These are phyloP conservation scores for Paramyrothecium sp. DNA, from an alignment of 2,329 filamentous ascomycete species.

Conservation along the genomic window DNA sequence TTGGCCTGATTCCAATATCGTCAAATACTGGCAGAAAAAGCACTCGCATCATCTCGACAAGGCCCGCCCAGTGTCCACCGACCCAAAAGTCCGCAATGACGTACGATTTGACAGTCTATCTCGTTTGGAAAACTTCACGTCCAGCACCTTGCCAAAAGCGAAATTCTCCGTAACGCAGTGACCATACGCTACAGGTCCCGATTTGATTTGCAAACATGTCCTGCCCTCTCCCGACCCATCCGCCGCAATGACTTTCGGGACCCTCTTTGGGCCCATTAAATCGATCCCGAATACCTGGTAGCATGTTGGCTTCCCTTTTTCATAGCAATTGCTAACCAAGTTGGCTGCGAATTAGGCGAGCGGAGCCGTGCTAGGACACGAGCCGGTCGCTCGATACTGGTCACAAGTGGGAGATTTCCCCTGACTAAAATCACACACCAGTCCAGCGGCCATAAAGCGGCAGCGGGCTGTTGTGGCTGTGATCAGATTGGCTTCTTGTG, in stretches of 20 bases:
- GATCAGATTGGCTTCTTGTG: background rate
- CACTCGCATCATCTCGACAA: no score
- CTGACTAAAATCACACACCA: background rate
- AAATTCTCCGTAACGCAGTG: background rate
- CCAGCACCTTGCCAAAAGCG: background rate
- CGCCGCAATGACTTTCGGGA: background rate
- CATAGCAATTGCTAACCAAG: background rate
- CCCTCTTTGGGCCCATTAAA: background rate
- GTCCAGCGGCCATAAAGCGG: background rate
- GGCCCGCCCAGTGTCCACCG: no score
- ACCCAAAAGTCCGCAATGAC: background rate
- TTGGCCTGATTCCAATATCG: background rate
- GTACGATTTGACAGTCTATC: background rate
- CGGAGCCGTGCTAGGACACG: background rate
- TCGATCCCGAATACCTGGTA: background rate
- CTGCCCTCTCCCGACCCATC: background rate
- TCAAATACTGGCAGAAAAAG: background rate
- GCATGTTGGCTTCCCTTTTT: background rate
- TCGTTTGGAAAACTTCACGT: no score
- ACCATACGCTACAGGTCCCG: background rate
- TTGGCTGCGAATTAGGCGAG: background rate
- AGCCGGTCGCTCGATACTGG: background rate
- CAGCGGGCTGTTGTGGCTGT: background rate
- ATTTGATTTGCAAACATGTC: background rate
- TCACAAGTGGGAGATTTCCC: background rate